phyloP scores from a whole-genome alignment of 2,329 filamentous ascomycete genomes.

The Gaeumannomyces tritici region DNA sequence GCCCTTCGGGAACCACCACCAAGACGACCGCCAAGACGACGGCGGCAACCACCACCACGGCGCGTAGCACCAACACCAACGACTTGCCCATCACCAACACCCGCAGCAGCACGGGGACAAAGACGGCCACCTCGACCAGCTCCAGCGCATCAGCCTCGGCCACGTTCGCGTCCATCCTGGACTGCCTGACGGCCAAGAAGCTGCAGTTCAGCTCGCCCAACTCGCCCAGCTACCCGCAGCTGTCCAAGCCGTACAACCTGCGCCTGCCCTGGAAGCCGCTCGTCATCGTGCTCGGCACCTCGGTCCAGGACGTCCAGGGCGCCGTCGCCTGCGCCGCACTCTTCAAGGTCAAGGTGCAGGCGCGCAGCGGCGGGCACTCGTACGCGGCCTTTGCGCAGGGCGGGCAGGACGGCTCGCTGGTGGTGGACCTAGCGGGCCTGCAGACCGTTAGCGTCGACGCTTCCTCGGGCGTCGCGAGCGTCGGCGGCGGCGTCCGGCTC shows the following conservation, averaged over 20 bases:
- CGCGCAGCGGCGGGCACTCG: slow-evolving; percentile 40
- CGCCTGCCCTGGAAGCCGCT: slow-evolving; percentile 17
- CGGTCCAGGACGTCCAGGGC: slow-evolving; percentile 31
- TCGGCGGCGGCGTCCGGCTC: slow-evolving; percentile 39
- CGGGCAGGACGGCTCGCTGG: slow-evolving; percentile 36
- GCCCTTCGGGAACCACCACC: background rate
- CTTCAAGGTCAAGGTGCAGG: slow-evolving; percentile 33
- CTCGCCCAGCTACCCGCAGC: slow-evolving; percentile 1
- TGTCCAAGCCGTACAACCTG: slow-evolving; percentile 4
- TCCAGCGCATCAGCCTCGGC: background rate
- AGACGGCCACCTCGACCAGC: background rate
- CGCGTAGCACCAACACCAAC: background rate
- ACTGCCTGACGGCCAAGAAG: background rate
- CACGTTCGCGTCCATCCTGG: background rate
- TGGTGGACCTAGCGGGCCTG: slow-evolving; percentile 35
- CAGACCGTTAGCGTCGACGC: slow-evolving; percentile 30
- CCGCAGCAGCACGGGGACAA: background rate
- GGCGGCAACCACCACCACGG: background rate
- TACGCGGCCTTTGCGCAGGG: slow-evolving; percentile 39
- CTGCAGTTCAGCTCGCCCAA: background rate
- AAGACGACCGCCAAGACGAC: background rate
- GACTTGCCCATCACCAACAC: background rate
- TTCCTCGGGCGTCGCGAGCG: slow-evolving; percentile 27
- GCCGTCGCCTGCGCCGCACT: slow-evolving; percentile 34
- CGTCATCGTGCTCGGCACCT: slow-evolving; percentile 32